Conservation (phyloP, 2,329 filamentous ascomycete genomes). For the Phyllosticta capitalensis region DNA sequence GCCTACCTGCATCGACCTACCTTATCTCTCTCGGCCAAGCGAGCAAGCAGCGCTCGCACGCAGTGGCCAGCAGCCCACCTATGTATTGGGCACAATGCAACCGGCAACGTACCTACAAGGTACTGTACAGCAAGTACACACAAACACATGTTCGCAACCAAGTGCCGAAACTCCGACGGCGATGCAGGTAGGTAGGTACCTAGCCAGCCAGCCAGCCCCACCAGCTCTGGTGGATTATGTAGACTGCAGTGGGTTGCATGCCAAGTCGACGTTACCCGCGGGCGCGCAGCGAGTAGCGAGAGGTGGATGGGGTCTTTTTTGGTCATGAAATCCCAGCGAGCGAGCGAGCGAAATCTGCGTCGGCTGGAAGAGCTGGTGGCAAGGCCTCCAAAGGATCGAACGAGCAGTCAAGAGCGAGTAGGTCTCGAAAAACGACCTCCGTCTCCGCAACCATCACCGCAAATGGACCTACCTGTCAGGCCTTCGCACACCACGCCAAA, state of each 20-base stretch:
- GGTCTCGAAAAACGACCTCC: too few species aligned
- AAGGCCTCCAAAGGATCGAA: too few species aligned
- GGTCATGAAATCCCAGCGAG: too few species aligned
- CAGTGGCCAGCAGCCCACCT: neutral
- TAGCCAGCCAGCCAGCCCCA: neutral
- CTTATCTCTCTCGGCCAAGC: neutral
- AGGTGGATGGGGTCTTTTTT: too few species aligned
- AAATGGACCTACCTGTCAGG: too few species aligned
- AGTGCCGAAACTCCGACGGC: neutral
- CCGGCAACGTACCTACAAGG: neutral
- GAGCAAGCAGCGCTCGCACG: too few species aligned
- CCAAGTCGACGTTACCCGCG: neutral
- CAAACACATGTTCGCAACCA: neutral
- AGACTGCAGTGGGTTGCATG: neutral
- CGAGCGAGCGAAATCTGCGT: too few species aligned
- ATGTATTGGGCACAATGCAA: neutral
- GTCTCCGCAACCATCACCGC: neutral
- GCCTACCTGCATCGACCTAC: neutral
- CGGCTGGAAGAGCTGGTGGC: too few species aligned
- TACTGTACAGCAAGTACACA: neutral
- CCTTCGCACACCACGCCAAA: neutral
- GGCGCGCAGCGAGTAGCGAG: neutral
- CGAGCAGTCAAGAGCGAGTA: too few species aligned
- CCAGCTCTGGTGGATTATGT: neutral
- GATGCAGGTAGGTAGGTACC: neutral